phyloP scores from a whole-genome alignment of 2,329 filamentous ascomycete species.

The Gaeumannomyces tritici region DNA sequence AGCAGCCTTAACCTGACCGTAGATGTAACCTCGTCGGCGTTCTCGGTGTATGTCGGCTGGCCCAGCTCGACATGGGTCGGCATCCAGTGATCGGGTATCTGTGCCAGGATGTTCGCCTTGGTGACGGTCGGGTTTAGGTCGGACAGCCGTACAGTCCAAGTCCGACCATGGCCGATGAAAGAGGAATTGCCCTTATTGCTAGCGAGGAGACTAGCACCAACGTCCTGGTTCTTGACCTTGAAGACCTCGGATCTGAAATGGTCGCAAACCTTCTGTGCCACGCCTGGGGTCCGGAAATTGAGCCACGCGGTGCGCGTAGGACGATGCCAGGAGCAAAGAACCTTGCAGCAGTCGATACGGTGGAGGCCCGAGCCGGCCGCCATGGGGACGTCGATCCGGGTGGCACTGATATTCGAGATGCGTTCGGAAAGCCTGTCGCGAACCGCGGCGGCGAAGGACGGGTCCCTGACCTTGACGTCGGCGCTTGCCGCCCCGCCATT shows the following conservation, averaged over 20 bases:
- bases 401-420: neutral
- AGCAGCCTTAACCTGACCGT: slow-evolving; percentile 16
- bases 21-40: slow-evolving; percentile 12
- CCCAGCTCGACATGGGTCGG: slow-evolving; percentile 13
- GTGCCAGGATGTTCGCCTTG: slow-evolving; percentile 8
- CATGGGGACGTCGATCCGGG: slow-evolving; percentile 10
- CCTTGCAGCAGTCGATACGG: slow-evolving; percentile 22
- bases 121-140: slow-evolving; percentile 11
- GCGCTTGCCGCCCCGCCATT: slow-evolving; percentile 9
- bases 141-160: slow-evolving; percentile 16
- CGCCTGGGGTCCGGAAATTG: slow-evolving; percentile 14
- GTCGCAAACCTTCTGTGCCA: slow-evolving; percentile 14
- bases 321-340: slow-evolving; percentile 26
- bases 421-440: slow-evolving; percentile 6
- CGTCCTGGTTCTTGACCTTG: too few relatives aligned
- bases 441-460: slow-evolving; percentile 14
- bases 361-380: slow-evolving; percentile 14
- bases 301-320: slow-evolving; percentile 17
- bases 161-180: slow-evolving; percentile 8
- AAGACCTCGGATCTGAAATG: slow-evolving; percentile 9
- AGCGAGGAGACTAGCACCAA: too few relatives aligned
- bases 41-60: slow-evolving; percentile 13
- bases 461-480: slow-evolving; percentile 15
- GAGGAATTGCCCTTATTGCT: too few relatives aligned
- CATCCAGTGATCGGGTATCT: slow-evolving; percentile 8